Evolutionary conservation across 129 eudicot genomes (phyloP).

Genomic region (Flaveria sonorensis): DNA sequence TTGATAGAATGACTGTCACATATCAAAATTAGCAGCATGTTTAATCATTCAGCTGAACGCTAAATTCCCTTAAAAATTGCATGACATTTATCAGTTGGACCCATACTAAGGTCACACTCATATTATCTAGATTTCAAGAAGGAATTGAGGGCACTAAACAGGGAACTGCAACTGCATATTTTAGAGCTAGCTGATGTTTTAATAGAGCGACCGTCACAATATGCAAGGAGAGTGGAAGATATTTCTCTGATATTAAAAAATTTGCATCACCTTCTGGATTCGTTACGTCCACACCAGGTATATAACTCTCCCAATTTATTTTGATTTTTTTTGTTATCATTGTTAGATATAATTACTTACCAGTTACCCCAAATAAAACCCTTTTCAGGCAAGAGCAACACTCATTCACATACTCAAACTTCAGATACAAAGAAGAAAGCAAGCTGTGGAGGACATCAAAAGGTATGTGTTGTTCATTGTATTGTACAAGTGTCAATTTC

Average conservation of each 20-base stretch:
- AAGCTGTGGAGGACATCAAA: slow-evolving; percentile 87
- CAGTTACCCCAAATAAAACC: background rate
- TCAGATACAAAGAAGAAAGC: slow-evolving; percentile 80
- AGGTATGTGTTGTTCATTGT: slow-evolving; percentile 41
- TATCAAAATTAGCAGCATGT: background rate
- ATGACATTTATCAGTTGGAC: background rate
- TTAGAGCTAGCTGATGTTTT: slow-evolving; percentile 91
- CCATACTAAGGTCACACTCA: background rate
- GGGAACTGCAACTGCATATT: slow-evolving; percentile 81
- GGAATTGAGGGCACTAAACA: slow-evolving; percentile 77
- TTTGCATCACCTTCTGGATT: slow-evolving; percentile 85
- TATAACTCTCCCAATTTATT: background rate
- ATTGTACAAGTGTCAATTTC: background rate
- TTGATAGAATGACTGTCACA: no score
- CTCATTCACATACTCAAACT: slow-evolving; percentile 85
- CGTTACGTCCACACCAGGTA: slow-evolving; percentile 85
- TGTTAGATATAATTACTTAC: background rate
- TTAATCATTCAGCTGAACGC: background rate
- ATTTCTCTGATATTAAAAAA: slow-evolving; percentile 86
- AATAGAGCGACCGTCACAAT: slow-evolving; percentile 79
- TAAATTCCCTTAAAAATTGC: background rate
- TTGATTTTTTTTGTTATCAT: background rate
- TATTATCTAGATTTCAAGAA: slow-evolving; percentile 68
- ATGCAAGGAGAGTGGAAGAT: slow-evolving; percentile 92
- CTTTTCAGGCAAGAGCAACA: slow-evolving; percentile 80